These are phyloP conservation scores for Colletotrichum lupini DNA, from an alignment of 2,329 filamentous ascomycete species.

Conservation along the genomic window DNA sequence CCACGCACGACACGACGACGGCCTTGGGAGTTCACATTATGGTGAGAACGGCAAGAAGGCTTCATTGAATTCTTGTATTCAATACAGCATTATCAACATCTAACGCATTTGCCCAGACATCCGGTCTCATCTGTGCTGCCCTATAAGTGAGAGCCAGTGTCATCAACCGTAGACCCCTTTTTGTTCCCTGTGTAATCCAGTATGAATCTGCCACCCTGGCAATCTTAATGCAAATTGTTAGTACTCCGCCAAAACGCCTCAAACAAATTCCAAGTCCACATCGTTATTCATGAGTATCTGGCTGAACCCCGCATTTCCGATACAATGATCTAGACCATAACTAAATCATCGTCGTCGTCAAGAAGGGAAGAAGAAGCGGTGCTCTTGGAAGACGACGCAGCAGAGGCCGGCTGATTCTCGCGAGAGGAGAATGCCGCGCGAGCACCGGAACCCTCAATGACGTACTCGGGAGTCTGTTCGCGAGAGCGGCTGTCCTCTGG, in stretches of 20 bases:
- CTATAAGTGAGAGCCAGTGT: background rate
- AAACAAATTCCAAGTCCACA: background rate
- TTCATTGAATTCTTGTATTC: background rate
- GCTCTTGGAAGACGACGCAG: background rate
- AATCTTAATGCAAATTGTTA: background rate
- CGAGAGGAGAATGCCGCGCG: background rate
- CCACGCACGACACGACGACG: slow-evolving; percentile 10
- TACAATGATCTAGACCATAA: slow-evolving; percentile 13
- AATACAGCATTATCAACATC: background rate
- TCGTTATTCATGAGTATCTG: background rate
- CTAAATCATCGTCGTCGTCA: slow-evolving; percentile 35
- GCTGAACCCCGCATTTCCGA: background rate
- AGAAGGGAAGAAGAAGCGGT: background rate
- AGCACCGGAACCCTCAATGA: background rate
- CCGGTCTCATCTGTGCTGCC: background rate
- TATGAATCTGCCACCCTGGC: background rate
- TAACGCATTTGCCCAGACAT: background rate
- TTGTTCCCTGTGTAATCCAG: background rate
- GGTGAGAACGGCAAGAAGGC: background rate
- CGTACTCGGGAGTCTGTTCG: slow-evolving; percentile 11
- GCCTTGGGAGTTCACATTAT: background rate
- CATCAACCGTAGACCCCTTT: background rate
- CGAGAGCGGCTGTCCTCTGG: slow-evolving; percentile 23
- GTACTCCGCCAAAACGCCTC: background rate
- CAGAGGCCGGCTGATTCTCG: background rate